A percentile compares a stretch with the other conserved stretches of the same genome.
Conservation (phyloP, 1,284 basidiomycete species). For the Sanghuangporus baumii region DNA sequence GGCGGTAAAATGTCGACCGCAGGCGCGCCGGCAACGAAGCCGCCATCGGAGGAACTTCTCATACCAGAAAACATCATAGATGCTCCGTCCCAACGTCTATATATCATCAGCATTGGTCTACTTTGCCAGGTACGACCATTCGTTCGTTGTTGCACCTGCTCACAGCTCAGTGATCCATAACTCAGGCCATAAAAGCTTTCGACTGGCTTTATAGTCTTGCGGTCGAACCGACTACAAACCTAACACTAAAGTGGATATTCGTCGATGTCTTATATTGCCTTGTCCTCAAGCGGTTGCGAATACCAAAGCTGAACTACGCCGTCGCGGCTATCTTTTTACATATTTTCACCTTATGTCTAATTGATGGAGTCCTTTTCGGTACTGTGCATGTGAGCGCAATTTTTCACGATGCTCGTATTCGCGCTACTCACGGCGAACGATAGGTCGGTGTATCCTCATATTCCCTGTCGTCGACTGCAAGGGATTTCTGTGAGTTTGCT, state of each 20-base stretch:
- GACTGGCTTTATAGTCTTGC: constrained; percentile 54
- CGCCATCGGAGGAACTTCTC: constrained; percentile 5
- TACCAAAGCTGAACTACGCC: constrained; percentile 72
- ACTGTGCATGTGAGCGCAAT: constrained; percentile 34
- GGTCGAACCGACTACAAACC: constrained; percentile 33
- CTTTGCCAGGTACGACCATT: constrained; percentile 37
- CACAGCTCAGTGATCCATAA: neutral
- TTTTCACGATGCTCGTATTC: constrained; percentile 13
- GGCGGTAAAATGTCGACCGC: constrained; percentile 3
- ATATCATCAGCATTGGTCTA: constrained; percentile 38
- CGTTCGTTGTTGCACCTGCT: neutral
- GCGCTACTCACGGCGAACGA: neutral
- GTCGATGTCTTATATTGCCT: constrained; percentile 60
- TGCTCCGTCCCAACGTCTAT: constrained; percentile 26
- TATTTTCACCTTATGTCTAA: constrained; percentile 48
- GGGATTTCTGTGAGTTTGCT: constrained; percentile 13
- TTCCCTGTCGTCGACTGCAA: constrained; percentile 10
- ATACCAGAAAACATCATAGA: constrained; percentile 15
- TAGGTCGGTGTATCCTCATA: constrained; percentile 29
- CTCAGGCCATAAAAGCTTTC: constrained; percentile 59
- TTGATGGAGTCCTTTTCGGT: constrained; percentile 71
- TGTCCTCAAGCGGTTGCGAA: constrained; percentile 59
- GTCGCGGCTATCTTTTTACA: constrained; percentile 56
- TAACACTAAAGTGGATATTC: constrained; percentile 63
- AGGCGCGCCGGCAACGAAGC: neutral